Base-by-base conservation (phyloP, 345 rosid genomes). In the Rubroshorea leprosula region DNA sequence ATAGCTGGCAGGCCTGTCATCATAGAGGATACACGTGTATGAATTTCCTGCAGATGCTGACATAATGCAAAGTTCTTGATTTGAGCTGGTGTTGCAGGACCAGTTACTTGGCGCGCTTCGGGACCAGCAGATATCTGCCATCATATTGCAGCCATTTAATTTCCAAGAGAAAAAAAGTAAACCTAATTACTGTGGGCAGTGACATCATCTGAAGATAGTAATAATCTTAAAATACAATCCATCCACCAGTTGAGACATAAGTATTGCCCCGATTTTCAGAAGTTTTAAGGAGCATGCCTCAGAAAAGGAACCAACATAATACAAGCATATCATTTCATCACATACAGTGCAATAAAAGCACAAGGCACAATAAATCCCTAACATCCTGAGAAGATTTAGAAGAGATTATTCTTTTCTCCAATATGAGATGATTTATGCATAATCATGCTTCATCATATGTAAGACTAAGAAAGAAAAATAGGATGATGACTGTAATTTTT, bases 51-150 rank as follows among this genome's bases (percentile, higher is more conserved):
- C 67, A 94, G 77, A 78, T 83, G 96, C 74, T 87, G 95, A 66
- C 90, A 87, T 63, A 94, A 76, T 22, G 88, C 83, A 59, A 90
- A 94, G 74, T 90, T 94, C 76, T 78, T 84, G 77, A 85, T 60
- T 65, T 94, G 97, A 50, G 97, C 92, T 48, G 83, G 54, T 38
- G 95, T 90, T 57, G 93, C 97, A 48, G 95, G 86, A 66, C 82
- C 96, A 19, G 78, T 67, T 46, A 94, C 73, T 72, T 90, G 95
- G 27, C 97, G 96, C 16, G 95, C 90, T 76, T 94, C 97, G 24
- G 84, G 93, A 68, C 99, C 97, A 43, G 97, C 76, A 41, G 99
- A 94, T 71, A 94, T 90, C 97, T 90, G 95, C 48, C 66, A 83
- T 62, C 58, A 27, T 60, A 46, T n/a, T 19, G 65, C 25, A 59